A percentile compares a stretch with the other conserved stretches of the same genome.
Conservation (phyloP, 2,329 filamentous ascomycete genomes). For the Bipolaris oryzae region DNA sequence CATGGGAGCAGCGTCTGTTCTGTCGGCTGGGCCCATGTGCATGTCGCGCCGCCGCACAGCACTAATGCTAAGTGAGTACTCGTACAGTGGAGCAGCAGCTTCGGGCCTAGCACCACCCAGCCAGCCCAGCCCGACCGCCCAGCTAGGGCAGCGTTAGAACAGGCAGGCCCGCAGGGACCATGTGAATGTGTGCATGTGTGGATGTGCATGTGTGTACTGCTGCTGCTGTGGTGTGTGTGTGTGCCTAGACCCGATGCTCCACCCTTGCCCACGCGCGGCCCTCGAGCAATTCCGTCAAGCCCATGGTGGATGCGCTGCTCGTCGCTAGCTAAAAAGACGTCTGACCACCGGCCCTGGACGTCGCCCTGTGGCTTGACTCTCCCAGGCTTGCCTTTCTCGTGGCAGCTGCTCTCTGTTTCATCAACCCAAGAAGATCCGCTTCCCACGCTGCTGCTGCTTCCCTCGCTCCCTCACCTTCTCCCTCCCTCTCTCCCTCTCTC, state of each 20-base stretch:
- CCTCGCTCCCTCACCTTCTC: neutral
- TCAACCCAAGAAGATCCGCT: constrained; percentile 30
- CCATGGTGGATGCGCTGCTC: constrained; percentile 23
- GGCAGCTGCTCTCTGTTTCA: constrained; percentile 46
- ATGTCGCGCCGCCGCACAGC: constrained; percentile 12
- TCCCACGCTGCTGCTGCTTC: neutral
- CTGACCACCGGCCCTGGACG: constrained; percentile 36
- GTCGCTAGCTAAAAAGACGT: constrained; percentile 48
- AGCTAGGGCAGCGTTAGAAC: constrained; percentile 25
- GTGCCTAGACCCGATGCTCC: constrained; percentile 33
- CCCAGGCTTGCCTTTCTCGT: constrained; percentile 31
- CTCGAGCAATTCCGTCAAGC: constrained; percentile 28
- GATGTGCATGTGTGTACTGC: too few species aligned
- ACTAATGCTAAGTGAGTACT: too few species aligned
- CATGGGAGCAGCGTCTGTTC: too few species aligned
- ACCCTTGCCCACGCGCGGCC: constrained; percentile 36
- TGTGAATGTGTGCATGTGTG: too few species aligned
- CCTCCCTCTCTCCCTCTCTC: neutral
- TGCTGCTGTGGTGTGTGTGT: constrained; percentile 12
- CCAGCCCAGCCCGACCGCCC: too few species aligned
- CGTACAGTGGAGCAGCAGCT: too few species aligned
- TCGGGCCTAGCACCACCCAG: too few species aligned
- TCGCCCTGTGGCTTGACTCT: constrained; percentile 42
- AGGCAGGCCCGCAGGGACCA: too few species aligned
- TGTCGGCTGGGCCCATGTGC: neutral